phyloP scores from a whole-genome alignment of 2,329 filamentous ascomycete genomes.

The Aspergillus sp. region DNA sequence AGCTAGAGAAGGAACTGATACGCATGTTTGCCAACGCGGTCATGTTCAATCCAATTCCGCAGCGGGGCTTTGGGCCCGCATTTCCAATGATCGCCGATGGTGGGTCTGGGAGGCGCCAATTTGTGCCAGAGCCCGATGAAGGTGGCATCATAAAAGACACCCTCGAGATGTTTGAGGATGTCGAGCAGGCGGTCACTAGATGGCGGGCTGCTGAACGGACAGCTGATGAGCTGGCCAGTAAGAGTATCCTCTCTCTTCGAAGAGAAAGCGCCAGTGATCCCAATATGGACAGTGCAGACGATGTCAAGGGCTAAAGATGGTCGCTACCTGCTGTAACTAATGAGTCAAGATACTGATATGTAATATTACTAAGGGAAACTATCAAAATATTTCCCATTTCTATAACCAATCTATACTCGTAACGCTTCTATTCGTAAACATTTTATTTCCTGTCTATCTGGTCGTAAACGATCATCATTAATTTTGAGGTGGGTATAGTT shows the following conservation, averaged over 20 bases:
- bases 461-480: neutral
- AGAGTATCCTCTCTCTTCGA: conserved; percentile 37
- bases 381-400: neutral
- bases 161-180: conserved; percentile 83
- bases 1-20: conserved; percentile 88
- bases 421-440: neutral
- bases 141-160: conserved; percentile 87
- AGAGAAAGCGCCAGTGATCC: conserved; percentile 38
- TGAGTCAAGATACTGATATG: conserved; percentile 21
- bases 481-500: neutral
- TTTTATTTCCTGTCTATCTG: neutral
- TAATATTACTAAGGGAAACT: conserved; percentile 17
- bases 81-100: conserved; percentile 54
- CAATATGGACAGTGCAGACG: conserved; percentile 37
- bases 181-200: conserved; percentile 74
- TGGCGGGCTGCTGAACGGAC: conserved; percentile 69
- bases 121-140: conserved; percentile 70
- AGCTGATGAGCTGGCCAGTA: conserved; percentile 38
- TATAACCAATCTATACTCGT: neutral
- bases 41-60: conserved; percentile 92
- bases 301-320: conserved; percentile 31
- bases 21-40: conserved; percentile 98
- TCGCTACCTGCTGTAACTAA: conserved; percentile 13
- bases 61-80: conserved; percentile 65
- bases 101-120: conserved; percentile 37